Percentiles rank a stretch among this genome's conserved stretches.
Conservation (phyloP, 371 early-diverging fungal species). For the Mortierella sp. region DNA sequence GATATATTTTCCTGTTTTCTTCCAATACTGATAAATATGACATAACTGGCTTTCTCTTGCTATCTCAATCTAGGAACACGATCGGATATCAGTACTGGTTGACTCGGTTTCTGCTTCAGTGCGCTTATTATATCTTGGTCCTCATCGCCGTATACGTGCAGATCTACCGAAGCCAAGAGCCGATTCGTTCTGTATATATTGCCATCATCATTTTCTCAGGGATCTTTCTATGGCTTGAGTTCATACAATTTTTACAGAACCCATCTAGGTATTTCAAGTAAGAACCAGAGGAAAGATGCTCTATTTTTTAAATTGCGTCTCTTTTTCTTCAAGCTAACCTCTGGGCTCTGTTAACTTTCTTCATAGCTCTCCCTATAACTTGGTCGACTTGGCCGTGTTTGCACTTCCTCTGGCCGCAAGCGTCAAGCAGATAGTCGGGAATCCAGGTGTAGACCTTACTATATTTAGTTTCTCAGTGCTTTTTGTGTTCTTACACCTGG, state of each 20-base stretch:
- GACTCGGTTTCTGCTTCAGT: conserved; percentile 16
- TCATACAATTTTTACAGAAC: conserved; percentile 8
- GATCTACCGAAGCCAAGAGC: conserved; percentile 6
- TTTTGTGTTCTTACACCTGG: conserved; percentile 27
- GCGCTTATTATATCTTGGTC: conserved; percentile 17
- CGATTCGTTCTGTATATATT: not conserved
- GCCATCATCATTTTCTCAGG: conserved; percentile 10
- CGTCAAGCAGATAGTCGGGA: conserved; percentile 5
- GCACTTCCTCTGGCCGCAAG: conserved; percentile 19
- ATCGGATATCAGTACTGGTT: conserved; percentile 31
- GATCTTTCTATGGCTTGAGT: conserved; percentile 26
- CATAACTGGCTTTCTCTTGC: not conserved
- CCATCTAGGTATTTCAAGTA: conserved; percentile 10
- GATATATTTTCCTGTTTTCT: not conserved
- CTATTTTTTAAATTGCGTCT: not conserved
- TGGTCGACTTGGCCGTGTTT: conserved; percentile 19
- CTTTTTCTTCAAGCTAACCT: not conserved
- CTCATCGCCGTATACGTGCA: conserved; percentile 11
- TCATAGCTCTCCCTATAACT: conserved; percentile 18
- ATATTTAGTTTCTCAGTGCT: conserved; percentile 23
- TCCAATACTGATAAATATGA: not conserved
- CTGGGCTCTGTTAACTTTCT: not conserved
- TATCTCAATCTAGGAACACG: conserved; percentile 16
- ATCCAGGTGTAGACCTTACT: not conserved
- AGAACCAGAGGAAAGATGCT: not conserved